phyloP scores from a whole-genome alignment of 306 rosid genomes.

The Vigna hirtella region DNA sequence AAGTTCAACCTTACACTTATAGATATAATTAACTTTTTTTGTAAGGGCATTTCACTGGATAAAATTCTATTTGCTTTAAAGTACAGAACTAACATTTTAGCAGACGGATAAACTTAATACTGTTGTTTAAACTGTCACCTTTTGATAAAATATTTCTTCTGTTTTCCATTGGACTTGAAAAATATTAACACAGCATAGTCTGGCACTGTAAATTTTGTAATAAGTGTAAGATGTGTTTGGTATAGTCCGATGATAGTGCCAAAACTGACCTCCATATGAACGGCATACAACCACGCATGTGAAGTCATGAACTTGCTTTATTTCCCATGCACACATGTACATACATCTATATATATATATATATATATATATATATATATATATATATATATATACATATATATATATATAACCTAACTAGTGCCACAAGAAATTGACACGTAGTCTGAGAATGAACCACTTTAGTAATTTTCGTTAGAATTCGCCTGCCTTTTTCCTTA shows the following conservation, averaged over 20 bases:
- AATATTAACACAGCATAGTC: background rate
- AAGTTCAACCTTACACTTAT: background rate
- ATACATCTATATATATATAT: too few relatives aligned
- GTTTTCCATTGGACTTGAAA: background rate
- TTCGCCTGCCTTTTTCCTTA: background rate
- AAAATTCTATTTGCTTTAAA: background rate
- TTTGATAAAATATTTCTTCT: background rate
- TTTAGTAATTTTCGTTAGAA: slow-evolving; percentile 20
- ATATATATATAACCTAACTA: slow-evolving; percentile 28
- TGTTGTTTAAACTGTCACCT: background rate
- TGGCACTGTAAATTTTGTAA: background rate
- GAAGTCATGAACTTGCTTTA: slow-evolving; percentile 38
- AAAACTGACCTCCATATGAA: slow-evolving; percentile 23
- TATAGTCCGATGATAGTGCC: background rate
- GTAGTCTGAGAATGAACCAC: slow-evolving; percentile 16
- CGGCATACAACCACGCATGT: slow-evolving; percentile 41
- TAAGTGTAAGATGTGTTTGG: background rate
- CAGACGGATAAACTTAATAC: background rate
- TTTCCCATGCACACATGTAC: background rate
- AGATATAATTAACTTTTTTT: background rate
- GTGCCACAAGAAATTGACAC: slow-evolving; percentile 36
- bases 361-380: too few relatives aligned
- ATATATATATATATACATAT: too few relatives aligned
- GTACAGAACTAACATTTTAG: background rate
- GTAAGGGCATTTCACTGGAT: background rate